A percentile compares a stretch with the other conserved stretches of the same genome.
phyloP scores from a whole-genome alignment of 805 yeast species.

The Zygotorulaspora florentina region DNA sequence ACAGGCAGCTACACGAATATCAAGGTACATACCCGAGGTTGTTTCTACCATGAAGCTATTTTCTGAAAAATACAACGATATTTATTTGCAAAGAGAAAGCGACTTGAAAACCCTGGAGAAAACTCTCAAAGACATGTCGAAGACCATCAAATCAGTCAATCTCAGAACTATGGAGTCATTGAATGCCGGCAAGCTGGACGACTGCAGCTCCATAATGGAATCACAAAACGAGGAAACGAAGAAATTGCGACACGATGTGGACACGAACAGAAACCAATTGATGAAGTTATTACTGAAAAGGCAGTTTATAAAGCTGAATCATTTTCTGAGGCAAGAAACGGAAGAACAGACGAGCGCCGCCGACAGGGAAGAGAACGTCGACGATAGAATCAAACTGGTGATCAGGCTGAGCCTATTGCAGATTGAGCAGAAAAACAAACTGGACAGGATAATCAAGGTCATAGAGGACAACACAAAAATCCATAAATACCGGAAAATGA shows the following conservation, averaged over 20 bases:
- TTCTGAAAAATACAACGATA: conserved; percentile 52
- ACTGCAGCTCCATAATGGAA: conserved; percentile 66
- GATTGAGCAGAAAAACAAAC: conserved; percentile 36
- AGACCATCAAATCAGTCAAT: conserved; percentile 22
- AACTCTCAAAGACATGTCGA: conserved; percentile 22
- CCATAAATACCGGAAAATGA: conserved; percentile 63
- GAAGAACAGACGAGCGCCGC: conserved; percentile 4
- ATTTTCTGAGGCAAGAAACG: conserved; percentile 2
- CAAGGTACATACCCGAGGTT: conserved; percentile 29
- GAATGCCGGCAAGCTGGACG: conserved; percentile 67
- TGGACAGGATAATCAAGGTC: conserved; percentile 35
- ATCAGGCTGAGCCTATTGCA: conserved; percentile 42
- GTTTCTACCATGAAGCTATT: conserved; percentile 36
- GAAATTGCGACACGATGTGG: conserved; percentile 11
- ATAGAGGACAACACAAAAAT: conserved; percentile 47
- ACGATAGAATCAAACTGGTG: conserved; percentile 23
- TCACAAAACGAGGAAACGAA: conserved; percentile 15
- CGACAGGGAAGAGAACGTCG: conserved; percentile 15
- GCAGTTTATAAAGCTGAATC: conserved; percentile 20
- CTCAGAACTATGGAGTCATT: conserved; percentile 36
- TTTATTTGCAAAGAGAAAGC: conserved; percentile 43
- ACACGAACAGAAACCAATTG: conserved; percentile 22
- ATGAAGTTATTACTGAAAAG: conserved; percentile 30
- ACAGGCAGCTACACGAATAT: conserved; percentile 31
- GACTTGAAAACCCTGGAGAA: conserved; percentile 35